Conservation (phyloP, 352 stramenopile species). For the Phytophthora multivora region DNA sequence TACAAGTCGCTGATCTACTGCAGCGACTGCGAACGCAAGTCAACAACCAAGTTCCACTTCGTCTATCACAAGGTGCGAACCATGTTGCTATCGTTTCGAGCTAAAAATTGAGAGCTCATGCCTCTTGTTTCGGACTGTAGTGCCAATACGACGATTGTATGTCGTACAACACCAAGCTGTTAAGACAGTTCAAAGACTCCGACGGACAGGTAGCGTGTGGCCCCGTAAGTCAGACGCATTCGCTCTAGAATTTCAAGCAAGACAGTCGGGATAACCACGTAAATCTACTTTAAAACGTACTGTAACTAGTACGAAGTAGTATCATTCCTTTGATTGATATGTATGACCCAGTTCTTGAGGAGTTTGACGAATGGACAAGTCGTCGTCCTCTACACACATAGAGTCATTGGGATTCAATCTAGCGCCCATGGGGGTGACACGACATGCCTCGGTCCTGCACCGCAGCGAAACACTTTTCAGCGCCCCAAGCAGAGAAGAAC, state of each 20-base stretch:
- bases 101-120: not conserved
- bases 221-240: constrained; percentile 11
- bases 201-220: constrained; percentile 35
- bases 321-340: constrained; percentile 29
- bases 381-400: constrained; percentile 87
- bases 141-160: constrained; percentile 79
- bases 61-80: constrained; percentile 82
- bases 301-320: too few species aligned
- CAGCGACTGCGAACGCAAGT: constrained; percentile 88
- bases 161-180: constrained; percentile 88
- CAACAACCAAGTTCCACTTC: constrained; percentile 84
- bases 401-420: constrained; percentile 50
- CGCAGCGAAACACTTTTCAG: constrained; percentile 38
- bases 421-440: constrained; percentile 46
- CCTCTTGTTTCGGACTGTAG: constrained; percentile 28
- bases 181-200: constrained; percentile 71
- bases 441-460: constrained; percentile 27
- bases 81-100: not conserved
- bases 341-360: constrained; percentile 85
- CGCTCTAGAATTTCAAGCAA: constrained; percentile 5
- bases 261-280: not conserved
- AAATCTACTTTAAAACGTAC: constrained; percentile 8
- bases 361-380: constrained; percentile 54
- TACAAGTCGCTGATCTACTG: constrained; percentile 81
- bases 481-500: constrained; percentile 24